A percentile compares a stretch with the other conserved stretches of the same genome.
phyloP scores from a whole-genome alignment of 2,329 filamentous ascomycete genomes.

The Alternaria sp. region DNA sequence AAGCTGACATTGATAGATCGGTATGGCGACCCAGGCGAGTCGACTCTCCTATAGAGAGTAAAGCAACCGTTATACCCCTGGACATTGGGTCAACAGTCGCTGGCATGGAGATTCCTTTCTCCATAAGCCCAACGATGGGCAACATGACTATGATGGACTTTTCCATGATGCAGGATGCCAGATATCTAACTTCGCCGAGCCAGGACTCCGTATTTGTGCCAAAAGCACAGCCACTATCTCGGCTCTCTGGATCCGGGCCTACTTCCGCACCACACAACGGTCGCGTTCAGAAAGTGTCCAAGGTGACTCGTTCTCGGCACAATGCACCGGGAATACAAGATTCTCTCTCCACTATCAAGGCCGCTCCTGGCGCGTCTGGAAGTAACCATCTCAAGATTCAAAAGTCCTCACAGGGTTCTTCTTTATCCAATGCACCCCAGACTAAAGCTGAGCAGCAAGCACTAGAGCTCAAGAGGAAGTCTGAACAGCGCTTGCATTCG shows the following conservation, averaged over 20 bases:
- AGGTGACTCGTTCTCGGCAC: not conserved
- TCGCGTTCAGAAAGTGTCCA: conserved; percentile 11
- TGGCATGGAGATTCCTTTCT: conserved; percentile 36
- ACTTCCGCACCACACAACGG: not conserved
- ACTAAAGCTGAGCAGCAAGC: conserved; percentile 43
- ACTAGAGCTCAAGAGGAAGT: conserved; percentile 32
- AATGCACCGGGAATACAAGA: not conserved
- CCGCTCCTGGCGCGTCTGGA: not conserved
- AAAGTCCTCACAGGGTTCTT: not conserved
- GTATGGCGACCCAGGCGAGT: conserved; percentile 13
- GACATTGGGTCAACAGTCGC: conserved; percentile 36
- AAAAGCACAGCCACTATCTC: not conserved
- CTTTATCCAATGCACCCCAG: conserved; percentile 24
- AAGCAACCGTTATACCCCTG: conserved; percentile 29
- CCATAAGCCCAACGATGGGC: conserved; percentile 23
- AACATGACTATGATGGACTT: conserved; percentile 20
- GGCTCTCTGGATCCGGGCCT: not conserved
- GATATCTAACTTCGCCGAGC: conserved; percentile 25
- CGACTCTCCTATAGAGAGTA: conserved; percentile 8
- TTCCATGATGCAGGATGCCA: conserved; percentile 27
- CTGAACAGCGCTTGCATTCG: conserved; percentile 23
- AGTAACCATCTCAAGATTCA: not conserved
- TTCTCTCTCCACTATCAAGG: not conserved
- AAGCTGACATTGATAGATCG: conserved; percentile 32
- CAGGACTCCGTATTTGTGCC: not conserved